Percentiles rank a stretch among this genome's conserved stretches.
phyloP scores from a whole-genome alignment of 495 filamentous ascomycete genomes.

The Chaetomium cochliodes region DNA sequence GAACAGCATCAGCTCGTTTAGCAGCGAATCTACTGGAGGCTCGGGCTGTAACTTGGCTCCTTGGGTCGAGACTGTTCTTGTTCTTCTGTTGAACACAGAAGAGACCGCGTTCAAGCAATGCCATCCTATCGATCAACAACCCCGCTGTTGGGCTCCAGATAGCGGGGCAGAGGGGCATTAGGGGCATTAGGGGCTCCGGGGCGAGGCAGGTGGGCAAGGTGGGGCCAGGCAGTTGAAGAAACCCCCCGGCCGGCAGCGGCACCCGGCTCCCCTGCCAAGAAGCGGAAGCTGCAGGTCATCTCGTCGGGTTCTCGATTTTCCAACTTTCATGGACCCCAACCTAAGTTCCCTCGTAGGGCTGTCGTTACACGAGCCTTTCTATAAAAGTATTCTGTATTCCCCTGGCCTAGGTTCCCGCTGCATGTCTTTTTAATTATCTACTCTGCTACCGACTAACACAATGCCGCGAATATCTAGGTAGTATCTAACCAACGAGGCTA shows the following conservation, averaged over 20 bases:
- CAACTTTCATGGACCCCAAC: not conserved
- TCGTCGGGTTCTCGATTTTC: not conserved
- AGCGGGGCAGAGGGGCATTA: too few relatives aligned
- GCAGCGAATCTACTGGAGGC: not conserved
- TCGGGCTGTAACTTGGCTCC: not conserved
- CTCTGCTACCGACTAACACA: not conserved
- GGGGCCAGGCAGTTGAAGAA: not conserved
- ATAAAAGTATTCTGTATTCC: not conserved
- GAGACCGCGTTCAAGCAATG: constrained; percentile 2
- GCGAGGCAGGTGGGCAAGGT: not conserved
- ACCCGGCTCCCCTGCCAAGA: constrained; percentile 13
- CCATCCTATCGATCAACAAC: not conserved
- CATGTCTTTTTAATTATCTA: not conserved
- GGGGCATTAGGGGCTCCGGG: too few relatives aligned
- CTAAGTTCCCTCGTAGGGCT: not conserved
- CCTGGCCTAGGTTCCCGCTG: not conserved
- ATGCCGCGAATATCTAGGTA: not conserved
- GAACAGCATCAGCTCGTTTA: not conserved
- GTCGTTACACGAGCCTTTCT: not conserved
- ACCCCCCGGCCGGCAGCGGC: not conserved
- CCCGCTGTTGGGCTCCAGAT: constrained; percentile 7
- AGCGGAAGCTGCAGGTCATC: not conserved
- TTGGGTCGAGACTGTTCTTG: not conserved
- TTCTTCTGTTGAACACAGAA: too few relatives aligned
- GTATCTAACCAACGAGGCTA: not conserved